These are phyloP conservation scores for Triticum timopheevii DNA, from an alignment of 176 grass and related monocot species.

Conservation along the genomic window DNA sequence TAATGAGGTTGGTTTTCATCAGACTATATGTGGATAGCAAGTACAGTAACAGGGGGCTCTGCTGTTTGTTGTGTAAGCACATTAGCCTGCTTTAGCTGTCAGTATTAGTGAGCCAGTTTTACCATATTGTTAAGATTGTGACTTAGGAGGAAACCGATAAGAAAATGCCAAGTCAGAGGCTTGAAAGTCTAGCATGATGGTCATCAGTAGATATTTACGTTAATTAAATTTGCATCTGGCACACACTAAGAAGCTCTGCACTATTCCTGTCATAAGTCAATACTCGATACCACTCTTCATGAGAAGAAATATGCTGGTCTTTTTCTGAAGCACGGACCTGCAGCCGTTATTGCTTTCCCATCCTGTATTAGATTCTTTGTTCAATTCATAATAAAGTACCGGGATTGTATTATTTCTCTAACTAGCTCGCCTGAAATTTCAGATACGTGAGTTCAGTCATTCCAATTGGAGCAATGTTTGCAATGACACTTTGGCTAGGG, in stretches of 20 bases:
- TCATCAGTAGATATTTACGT: neutral
- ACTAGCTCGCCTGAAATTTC: constrained; percentile 36
- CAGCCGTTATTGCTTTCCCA: neutral
- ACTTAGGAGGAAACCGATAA: neutral
- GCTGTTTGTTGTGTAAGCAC: neutral
- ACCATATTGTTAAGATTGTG: neutral
- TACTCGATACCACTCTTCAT: neutral
- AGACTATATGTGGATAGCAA: neutral
- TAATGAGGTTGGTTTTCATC: neutral
- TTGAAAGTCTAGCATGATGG: constrained; percentile 6
- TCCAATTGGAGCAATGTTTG: constrained; percentile 99
- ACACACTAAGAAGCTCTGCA: neutral
- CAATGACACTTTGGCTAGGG: constrained; percentile 97
- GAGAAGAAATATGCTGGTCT: neutral
- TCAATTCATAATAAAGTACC: neutral
- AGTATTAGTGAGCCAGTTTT: neutral
- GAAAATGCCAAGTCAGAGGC: neutral
- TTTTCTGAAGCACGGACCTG: neutral
- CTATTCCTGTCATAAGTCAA: neutral
- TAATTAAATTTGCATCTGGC: neutral
- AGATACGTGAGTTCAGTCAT: constrained; percentile 96
- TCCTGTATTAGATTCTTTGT: neutral
- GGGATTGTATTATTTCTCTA: neutral
- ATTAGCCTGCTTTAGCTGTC: neutral
- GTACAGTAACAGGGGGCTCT: neutral